phyloP scores from a whole-genome alignment of 2,329 filamentous ascomycete genomes.

The Teratosphaeria zuluensis region DNA sequence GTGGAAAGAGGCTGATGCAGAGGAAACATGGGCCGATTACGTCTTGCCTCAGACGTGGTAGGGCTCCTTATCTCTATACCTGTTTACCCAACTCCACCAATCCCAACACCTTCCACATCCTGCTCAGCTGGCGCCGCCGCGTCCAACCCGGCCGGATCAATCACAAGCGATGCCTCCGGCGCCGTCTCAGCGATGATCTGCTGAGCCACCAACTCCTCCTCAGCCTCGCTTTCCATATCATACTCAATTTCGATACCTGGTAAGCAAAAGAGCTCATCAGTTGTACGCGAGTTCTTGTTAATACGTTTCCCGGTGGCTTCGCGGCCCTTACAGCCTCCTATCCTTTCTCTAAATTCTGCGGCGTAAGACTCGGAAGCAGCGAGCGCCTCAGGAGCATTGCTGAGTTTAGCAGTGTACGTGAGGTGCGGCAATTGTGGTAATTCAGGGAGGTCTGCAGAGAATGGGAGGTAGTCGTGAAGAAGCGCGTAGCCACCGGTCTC shows the following conservation, averaged over 20 bases:
- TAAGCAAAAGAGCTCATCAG: constrained; percentile 58
- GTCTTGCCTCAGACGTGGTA: background rate
- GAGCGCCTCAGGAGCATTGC: constrained; percentile 26
- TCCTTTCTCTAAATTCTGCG: constrained; percentile 48
- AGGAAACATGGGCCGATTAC: background rate
- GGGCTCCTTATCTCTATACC: too few relatives aligned
- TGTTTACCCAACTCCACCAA: too few relatives aligned
- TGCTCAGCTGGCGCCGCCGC: too few relatives aligned
- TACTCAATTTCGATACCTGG: constrained; percentile 18
- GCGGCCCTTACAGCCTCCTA: constrained; percentile 55
- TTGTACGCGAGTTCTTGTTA: constrained; percentile 26
- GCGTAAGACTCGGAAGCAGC: constrained; percentile 45
- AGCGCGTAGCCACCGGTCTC: constrained; percentile 41
- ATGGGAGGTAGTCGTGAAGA: constrained; percentile 38
- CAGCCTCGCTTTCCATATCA: constrained; percentile 2
- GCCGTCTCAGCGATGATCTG: background rate
- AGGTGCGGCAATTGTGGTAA: constrained; percentile 49
- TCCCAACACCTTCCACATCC: too few relatives aligned
- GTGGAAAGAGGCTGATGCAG: background rate
- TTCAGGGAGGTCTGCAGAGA: constrained; percentile 38
- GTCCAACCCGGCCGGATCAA: background rate
- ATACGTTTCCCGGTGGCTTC: constrained; percentile 24
- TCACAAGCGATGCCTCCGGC: background rate
- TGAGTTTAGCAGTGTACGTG: constrained; percentile 52
- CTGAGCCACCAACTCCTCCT: background rate